These are phyloP conservation scores for Tolypocladium endophyticum DNA, from an alignment of 2,329 filamentous ascomycete genomes.

Conservation along the genomic window DNA sequence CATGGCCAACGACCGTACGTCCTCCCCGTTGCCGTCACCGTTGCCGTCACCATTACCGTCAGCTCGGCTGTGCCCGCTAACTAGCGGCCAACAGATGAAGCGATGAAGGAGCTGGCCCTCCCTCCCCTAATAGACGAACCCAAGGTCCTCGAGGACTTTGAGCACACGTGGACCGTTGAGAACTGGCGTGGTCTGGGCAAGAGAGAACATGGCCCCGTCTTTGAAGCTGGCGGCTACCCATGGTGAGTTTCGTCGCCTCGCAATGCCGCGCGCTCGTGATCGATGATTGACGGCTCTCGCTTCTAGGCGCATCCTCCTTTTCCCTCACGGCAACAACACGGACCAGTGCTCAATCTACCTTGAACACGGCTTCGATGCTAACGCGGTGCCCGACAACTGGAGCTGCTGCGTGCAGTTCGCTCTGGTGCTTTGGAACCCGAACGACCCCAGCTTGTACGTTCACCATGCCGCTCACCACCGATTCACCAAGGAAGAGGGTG, in stretches of 20 bases:
- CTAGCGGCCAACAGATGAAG: slow-evolving; percentile 47
- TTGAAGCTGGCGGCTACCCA: slow-evolving; percentile 76
- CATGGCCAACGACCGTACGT: slow-evolving; percentile 44
- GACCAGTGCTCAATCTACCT: slow-evolving; percentile 93
- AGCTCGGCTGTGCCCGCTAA: not conserved
- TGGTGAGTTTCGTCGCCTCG: slow-evolving; percentile 47
- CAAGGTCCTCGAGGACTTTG: slow-evolving; percentile 63
- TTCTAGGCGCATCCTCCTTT: slow-evolving; percentile 80
- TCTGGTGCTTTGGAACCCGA: slow-evolving; percentile 86
- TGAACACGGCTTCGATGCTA: slow-evolving; percentile 79
- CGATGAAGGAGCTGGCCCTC: slow-evolving; percentile 74
- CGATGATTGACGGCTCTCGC: not conserved
- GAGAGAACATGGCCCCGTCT: slow-evolving; percentile 80
- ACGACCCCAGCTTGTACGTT: slow-evolving; percentile 75
- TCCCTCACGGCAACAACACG: slow-evolving; percentile 89
- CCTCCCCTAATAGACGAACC: slow-evolving; percentile 64
- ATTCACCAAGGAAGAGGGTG: slow-evolving; percentile 91
- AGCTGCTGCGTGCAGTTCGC: slow-evolving; percentile 94
- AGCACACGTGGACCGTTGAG: slow-evolving; percentile 79
- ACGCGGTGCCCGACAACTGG: slow-evolving; percentile 78
- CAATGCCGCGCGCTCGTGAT: not conserved
- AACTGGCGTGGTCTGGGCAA: slow-evolving; percentile 68
- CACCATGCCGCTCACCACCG: slow-evolving; percentile 86
- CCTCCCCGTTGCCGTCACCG: not conserved
- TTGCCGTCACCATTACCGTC: slow-evolving; percentile 3